A percentile compares a stretch with the other conserved stretches of the same genome.
Conservation (phyloP, 2,329 filamentous ascomycete genomes). For the Cladosporium sp. region DNA sequence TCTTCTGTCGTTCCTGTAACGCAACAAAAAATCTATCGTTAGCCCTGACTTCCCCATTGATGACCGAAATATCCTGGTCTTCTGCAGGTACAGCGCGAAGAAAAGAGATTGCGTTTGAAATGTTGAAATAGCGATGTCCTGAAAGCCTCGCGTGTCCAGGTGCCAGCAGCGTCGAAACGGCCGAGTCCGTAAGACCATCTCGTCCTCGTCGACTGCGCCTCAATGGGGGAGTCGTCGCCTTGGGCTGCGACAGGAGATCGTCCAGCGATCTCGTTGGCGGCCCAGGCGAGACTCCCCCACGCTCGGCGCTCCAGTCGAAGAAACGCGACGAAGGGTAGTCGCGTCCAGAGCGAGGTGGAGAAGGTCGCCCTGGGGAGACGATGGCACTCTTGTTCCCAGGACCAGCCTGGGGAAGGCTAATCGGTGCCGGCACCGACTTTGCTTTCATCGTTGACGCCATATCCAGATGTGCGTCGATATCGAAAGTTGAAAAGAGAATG, state of each 20-base stretch:
- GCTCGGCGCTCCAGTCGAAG: neutral
- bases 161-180: neutral
- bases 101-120: neutral
- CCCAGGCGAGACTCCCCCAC: neutral
- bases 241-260: no score
- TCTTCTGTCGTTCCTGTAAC: conserved; percentile 71
- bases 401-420: no score
- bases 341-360: neutral
- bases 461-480: no score
- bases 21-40: neutral
- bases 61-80: neutral
- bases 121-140: neutral
- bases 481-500: no score
- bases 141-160: neutral
- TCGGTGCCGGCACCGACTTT: no score
- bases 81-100: neutral
- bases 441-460: no score
- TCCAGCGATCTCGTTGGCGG: neutral
- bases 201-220: neutral
- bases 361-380: no score
- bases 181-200: neutral
- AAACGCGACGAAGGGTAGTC: neutral
- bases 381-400: no score
- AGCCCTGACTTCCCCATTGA: neutral
- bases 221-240: no score